These are phyloP conservation scores for Dicorynia guianensis DNA, from an alignment of 306 rosid genomes.

Conservation along the genomic window DNA sequence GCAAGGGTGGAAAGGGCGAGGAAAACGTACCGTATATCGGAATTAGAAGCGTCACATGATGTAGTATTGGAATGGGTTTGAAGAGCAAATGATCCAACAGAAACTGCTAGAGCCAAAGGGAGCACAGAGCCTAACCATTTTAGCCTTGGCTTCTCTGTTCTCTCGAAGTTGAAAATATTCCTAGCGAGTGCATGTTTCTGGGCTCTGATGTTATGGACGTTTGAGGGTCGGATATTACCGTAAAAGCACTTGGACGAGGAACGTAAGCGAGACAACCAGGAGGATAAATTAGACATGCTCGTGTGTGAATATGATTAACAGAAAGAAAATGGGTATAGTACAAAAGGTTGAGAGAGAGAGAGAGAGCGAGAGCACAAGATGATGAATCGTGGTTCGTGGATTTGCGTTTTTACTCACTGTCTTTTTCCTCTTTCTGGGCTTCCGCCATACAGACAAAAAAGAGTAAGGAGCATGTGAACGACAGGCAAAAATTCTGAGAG, in stretches of 20 bases:
- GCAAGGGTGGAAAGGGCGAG: neutral
- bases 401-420: too few species aligned
- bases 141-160: conserved; percentile 27
- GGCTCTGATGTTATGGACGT: conserved; percentile 33
- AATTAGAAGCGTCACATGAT: conserved; percentile 51
- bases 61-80: conserved; percentile 57
- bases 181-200: conserved; percentile 23
- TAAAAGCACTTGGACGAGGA: conserved; percentile 55
- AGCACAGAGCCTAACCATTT: conserved; percentile 54
- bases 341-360: too few species aligned
- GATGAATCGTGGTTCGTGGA: too few species aligned
- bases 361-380: too few species aligned
- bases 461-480: too few species aligned
- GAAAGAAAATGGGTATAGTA: too few species aligned
- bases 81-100: conserved; percentile 72
- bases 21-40: conserved; percentile 48
- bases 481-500: too few species aligned
- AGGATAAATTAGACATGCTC: conserved; percentile 47
- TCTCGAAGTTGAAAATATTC: conserved; percentile 36
- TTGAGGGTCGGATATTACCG: conserved; percentile 37
- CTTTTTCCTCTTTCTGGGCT: too few species aligned
- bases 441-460: too few species aligned
- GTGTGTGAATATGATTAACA: neutral
- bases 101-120: conserved; percentile 73
- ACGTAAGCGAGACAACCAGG: conserved; percentile 72